Percentiles rank a stretch among this genome's conserved stretches.
These are phyloP conservation scores for Pecoramyces ruminantium DNA, from an alignment of 192 early-diverging fungal genomes.

Conservation along the genomic window DNA sequence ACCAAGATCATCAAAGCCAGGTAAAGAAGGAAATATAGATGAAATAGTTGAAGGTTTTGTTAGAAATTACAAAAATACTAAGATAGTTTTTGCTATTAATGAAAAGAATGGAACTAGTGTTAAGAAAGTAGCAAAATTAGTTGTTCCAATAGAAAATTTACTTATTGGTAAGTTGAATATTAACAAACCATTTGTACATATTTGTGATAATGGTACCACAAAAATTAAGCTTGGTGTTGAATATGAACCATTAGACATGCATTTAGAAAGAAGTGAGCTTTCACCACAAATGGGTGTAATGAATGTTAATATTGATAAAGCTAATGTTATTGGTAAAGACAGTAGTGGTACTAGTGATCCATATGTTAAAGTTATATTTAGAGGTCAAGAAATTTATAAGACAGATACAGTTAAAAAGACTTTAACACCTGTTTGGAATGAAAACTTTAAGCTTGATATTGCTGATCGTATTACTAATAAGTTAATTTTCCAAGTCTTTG, in stretches of 20 bases:
- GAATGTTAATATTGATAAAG: not conserved
- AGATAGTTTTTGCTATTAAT: not conserved
- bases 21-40: not conserved
- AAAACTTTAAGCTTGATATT: conserved; percentile 42
- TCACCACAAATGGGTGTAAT: not conserved
- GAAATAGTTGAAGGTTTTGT: not conserved
- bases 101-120: not conserved
- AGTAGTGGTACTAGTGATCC: not conserved
- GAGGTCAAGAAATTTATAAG: conserved; percentile 44
- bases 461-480: conserved; percentile 24
- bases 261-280: not conserved
- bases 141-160: not conserved
- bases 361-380: not conserved
- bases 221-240: not conserved
- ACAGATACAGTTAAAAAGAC: conserved; percentile 56
- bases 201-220: not conserved
- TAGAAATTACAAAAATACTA: not conserved
- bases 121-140: not conserved
- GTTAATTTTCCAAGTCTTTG: conserved; percentile 47
- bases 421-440: conserved; percentile 52
- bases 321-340: not conserved
- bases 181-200: not conserved
- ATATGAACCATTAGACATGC: not conserved
- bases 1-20: too few species aligned
- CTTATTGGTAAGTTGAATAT: not conserved